Conservation (phyloP, 495 filamentous ascomycete genomes). For the Lasiosphaeria ovina region DNA sequence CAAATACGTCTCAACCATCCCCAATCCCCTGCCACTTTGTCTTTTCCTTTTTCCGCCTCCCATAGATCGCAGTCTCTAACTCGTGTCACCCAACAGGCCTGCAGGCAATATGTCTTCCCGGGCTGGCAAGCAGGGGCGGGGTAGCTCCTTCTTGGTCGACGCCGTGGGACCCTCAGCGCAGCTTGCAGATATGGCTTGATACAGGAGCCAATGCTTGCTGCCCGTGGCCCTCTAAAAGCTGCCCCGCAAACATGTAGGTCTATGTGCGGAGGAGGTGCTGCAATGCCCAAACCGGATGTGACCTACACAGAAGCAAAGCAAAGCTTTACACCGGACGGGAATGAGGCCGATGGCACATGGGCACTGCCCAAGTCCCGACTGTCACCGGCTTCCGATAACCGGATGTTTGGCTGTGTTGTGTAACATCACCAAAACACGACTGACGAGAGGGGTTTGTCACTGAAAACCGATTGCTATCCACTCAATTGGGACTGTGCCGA, state of each 20-base stretch:
- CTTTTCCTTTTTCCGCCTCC: background rate
- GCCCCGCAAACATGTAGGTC: background rate
- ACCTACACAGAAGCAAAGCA: background rate
- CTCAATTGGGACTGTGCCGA: slow-evolving; percentile 30
- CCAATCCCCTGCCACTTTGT: background rate
- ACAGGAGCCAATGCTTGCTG: slow-evolving; percentile 11
- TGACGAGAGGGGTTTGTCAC: background rate
- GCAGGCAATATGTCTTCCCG: slow-evolving; percentile 47
- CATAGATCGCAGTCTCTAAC: slow-evolving; percentile 18
- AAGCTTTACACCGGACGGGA: background rate
- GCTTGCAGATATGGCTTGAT: background rate
- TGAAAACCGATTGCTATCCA: slow-evolving; percentile 21
- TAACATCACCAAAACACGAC: background rate
- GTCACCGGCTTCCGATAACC: slow-evolving; percentile 3
- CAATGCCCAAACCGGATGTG: background rate
- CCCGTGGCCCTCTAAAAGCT: slow-evolving; percentile 8
- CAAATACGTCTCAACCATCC: too few species aligned
- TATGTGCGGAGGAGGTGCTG: background rate
- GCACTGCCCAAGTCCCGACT: background rate
- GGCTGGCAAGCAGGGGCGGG: slow-evolving; percentile 14
- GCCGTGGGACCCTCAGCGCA: background rate
- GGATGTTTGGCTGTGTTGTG: slow-evolving; percentile 4
- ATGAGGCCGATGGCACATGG: background rate
- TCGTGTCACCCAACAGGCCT: slow-evolving; percentile 35
- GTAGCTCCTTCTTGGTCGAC: slow-evolving; percentile 1